Percentiles rank a stretch among this genome's conserved stretches.
phyloP scores from a whole-genome alignment of 345 rosid species.

The Hibiscus tridactylites region DNA sequence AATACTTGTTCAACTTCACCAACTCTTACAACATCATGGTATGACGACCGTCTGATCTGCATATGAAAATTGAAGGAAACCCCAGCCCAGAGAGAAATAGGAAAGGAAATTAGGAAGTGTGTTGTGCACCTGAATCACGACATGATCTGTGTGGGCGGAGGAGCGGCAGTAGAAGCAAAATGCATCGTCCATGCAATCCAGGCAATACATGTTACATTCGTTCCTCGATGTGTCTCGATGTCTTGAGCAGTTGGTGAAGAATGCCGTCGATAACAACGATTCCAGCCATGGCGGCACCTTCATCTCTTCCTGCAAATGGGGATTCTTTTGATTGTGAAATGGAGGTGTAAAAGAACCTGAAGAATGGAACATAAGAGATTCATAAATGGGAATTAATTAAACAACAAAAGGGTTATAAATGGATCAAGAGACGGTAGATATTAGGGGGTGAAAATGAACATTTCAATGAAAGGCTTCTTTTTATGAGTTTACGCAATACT shows the following conservation, averaged over 20 bases:
- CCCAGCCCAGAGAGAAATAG: background rate
- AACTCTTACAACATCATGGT: constrained; percentile 29
- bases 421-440: background rate
- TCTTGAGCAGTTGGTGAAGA: constrained; percentile 24
- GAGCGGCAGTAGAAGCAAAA: constrained; percentile 35
- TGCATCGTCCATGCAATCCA: constrained; percentile 24
- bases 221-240: constrained; percentile 19
- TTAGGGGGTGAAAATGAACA: background rate
- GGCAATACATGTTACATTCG: constrained; percentile 37
- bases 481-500: constrained; percentile 18
- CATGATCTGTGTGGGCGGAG: constrained; percentile 26
- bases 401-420: background rate
- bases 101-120: too few species aligned
- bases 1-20: constrained; percentile 22
- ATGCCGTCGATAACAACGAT: constrained; percentile 16
- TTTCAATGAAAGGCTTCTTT: background rate
- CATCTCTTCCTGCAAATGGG: constrained; percentile 3
- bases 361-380: constrained; percentile 13
- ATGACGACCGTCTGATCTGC: constrained; percentile 36
- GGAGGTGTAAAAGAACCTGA: background rate
- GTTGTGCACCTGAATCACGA: constrained; percentile 21
- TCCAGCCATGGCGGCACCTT: constrained; percentile 29
- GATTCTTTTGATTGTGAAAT: background rate
- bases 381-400: constrained; percentile 13
- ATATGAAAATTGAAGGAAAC: background rate